Base-by-base conservation (phyloP, 495 filamentous ascomycete genomes). In the Penicillium longicatenatum region DNA sequence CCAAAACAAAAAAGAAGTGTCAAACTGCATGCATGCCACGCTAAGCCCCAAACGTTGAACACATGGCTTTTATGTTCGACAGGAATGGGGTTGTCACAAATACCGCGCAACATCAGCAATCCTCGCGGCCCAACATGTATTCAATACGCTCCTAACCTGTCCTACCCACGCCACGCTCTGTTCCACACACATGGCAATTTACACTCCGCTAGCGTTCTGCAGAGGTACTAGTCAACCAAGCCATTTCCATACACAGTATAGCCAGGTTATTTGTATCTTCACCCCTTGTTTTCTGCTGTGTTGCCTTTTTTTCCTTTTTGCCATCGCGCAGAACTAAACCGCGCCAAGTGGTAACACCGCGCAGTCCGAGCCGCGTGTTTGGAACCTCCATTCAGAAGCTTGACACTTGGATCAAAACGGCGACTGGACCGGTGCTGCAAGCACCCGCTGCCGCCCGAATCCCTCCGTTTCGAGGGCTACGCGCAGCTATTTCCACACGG, bases 361-460 rank as follows among this genome's bases (percentile, higher is more conserved):
- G 14, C 26, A 19, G 41, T 54, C 52, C 39, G 29, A 44, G 42
- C 44, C 44, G 43, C 53, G 53, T 55, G 53, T 43, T 41, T 39
- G 31, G 17, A 24, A n/a, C n/a, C n/a, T 37, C 31, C 17, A 11
- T 26, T 41, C 31, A 52, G 52, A 59, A 59, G 60, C 60, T 63
- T 63, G 60, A 58, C 26, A 43, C 51, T 31, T 35, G 4, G 46
- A 55, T 55, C 46, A 39, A 29, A 46, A 41, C 41, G 16, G 26
- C 16, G 50, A 57, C 50, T 60, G 60, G 61, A 30, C 60, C 57
- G 53, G 63, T 39, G 41, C 42, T 56, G 59, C 57, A 52, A 11
- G 49, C 47, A 58, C 64, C 61, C 58, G 64, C 55, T 33, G 55
- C 33, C 54, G 54, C 58, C 57, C 60, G 39, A 57, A 57, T 62